Conservation (phyloP, 345 rosid species). For the Pugionium dolabratum region DNA sequence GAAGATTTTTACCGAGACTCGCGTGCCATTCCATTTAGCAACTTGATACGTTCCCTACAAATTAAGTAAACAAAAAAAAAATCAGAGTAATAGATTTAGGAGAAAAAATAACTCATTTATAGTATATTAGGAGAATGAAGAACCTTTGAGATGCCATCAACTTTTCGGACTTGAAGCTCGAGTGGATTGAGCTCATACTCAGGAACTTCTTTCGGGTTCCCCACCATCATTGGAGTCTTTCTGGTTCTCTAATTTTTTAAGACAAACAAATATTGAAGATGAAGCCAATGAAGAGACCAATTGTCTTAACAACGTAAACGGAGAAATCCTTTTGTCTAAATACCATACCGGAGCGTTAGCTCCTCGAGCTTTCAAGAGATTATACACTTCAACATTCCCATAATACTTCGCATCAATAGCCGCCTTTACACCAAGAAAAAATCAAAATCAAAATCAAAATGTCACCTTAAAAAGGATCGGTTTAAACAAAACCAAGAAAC, state of each 20-base stretch:
- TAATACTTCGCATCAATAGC: slow-evolving; percentile 92
- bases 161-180: slow-evolving; percentile 86
- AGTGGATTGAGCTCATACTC: slow-evolving; percentile 94
- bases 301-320: neutral
- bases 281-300: slow-evolving; percentile 6
- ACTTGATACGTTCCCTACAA: slow-evolving; percentile 90
- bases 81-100: neutral
- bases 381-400: slow-evolving; percentile 76
- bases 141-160: slow-evolving; percentile 83
- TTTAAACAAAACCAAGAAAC: neutral
- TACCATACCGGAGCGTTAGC: slow-evolving; percentile 75
- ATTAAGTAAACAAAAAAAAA: neutral
- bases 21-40: slow-evolving; percentile 98
- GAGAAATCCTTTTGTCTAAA: neutral
- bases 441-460: neutral
- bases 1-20: slow-evolving; percentile 86
- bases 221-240: slow-evolving; percentile 92
- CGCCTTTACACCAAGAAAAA: slow-evolving; percentile 48
- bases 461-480: neutral
- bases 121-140: slow-evolving; percentile 6
- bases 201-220: slow-evolving; percentile 88
- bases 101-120: neutral
- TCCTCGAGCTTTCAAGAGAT: slow-evolving; percentile 85
- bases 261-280: slow-evolving; percentile 24
- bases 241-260: slow-evolving; percentile 64